These are phyloP conservation scores for Shiraia bambusicola DNA, from an alignment of 2,329 filamentous ascomycete species.

Conservation along the genomic window DNA sequence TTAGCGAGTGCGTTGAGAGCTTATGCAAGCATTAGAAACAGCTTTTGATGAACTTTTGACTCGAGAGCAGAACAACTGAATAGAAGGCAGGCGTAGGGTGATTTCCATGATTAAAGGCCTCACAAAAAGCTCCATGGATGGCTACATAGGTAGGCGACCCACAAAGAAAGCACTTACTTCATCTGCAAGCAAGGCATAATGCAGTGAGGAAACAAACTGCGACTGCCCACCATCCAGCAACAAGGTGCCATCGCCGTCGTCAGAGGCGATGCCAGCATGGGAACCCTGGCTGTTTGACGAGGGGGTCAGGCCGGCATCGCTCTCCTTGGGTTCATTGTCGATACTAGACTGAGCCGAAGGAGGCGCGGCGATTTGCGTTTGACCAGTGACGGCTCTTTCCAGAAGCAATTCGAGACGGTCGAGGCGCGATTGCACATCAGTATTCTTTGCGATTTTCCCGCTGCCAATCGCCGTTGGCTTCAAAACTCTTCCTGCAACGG, in stretches of 20 bases:
- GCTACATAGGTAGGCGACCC: too few species aligned
- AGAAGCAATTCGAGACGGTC: conserved; percentile 41
- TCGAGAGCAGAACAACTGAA: too few species aligned
- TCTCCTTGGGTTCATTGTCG: conserved; percentile 24
- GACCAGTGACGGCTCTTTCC: conserved; percentile 35
- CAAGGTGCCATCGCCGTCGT: conserved; percentile 40
- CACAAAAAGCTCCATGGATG: too few species aligned
- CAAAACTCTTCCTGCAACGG: conserved; percentile 25
- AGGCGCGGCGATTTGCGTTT: conserved; percentile 13
- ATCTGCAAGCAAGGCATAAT: conserved; percentile 43
- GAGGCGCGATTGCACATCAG: conserved; percentile 40
- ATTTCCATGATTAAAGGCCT: too few species aligned
- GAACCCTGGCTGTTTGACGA: conserved; percentile 39
- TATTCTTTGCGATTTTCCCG: conserved; percentile 27
- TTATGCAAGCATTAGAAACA: background rate
- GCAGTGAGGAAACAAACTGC: conserved; percentile 45
- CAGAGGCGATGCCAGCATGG: conserved; percentile 38
- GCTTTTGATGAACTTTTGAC: too few species aligned
- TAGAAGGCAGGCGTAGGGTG: too few species aligned
- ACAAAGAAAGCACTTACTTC: conserved; percentile 32
- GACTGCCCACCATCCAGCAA: conserved; percentile 41
- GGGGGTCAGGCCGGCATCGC: conserved; percentile 26
- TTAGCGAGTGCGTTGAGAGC: background rate
- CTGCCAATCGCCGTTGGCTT: conserved; percentile 21
- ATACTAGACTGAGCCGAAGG: conserved; percentile 18